Conservation (phyloP, 78 protist species). For the Cavenderia fasciculata region DNA sequence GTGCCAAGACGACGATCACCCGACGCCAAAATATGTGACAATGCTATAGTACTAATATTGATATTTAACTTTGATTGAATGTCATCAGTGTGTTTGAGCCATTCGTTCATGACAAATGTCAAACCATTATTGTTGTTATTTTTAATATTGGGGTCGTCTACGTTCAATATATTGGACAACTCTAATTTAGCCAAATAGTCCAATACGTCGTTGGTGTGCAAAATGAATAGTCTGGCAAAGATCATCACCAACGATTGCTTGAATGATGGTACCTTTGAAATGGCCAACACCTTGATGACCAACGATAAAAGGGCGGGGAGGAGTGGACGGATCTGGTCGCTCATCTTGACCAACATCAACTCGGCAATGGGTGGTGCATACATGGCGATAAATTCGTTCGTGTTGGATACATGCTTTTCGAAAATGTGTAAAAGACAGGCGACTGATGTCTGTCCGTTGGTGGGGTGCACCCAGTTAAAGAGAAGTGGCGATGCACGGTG, state of each 20-base stretch:
- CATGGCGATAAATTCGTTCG: slow-evolving; percentile 5
- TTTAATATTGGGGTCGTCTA: neutral
- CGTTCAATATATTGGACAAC: too few relatives aligned
- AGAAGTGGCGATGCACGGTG: neutral
- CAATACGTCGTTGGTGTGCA: neutral
- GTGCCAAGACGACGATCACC: slow-evolving; percentile 10
- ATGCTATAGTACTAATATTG: neutral
- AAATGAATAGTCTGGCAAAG: slow-evolving; percentile 29
- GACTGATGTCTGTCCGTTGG: neutral
- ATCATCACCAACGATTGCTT: slow-evolving; percentile 9
- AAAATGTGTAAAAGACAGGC: neutral
- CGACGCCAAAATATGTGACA: neutral
- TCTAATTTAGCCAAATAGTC: slow-evolving; percentile 22
- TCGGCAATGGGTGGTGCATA: slow-evolving; percentile 23
- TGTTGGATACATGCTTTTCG: neutral
- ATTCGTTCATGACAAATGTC: slow-evolving; percentile 14
- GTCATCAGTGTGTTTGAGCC: slow-evolving; percentile 34
- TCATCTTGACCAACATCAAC: neutral
- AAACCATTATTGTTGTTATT: neutral
- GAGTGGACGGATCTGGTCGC: neutral
- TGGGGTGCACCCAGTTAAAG: neutral
- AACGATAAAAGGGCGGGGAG: neutral
- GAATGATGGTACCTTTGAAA: slow-evolving; percentile 14
- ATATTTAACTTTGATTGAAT: slow-evolving; percentile 1
- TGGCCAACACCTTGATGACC: neutral